Percentiles rank a stretch among this genome's conserved stretches.
Evolutionary conservation across 2,329 filamentous ascomycete genomes (phyloP).

Genomic region (Trichoderma pleuroti): DNA sequence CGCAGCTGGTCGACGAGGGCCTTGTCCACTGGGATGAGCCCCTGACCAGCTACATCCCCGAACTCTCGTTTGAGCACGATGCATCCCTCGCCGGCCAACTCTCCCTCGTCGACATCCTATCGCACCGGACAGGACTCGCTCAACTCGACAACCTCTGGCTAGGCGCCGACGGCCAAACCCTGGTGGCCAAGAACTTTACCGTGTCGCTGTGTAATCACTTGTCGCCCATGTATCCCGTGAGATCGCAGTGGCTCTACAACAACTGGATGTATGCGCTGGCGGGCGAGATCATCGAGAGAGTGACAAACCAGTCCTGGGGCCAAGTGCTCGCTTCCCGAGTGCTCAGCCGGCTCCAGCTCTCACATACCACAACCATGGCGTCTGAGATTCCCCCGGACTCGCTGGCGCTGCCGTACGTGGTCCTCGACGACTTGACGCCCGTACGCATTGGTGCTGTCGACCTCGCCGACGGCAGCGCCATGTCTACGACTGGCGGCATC

Average conservation of each 20-base stretch:
- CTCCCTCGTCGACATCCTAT: neutral
- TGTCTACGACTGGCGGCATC: neutral
- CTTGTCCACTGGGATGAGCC: neutral
- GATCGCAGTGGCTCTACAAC: neutral
- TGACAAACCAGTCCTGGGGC: neutral
- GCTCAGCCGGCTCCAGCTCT: neutral
- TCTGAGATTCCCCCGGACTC: neutral
- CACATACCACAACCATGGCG: neutral
- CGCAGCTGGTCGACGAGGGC: neutral
- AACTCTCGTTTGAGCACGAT: neutral
- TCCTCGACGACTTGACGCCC: neutral
- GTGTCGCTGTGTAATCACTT: neutral
- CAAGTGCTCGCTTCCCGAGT: neutral
- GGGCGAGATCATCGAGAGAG: neutral
- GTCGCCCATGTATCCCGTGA: neutral
- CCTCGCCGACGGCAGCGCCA: neutral
- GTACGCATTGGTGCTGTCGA: neutral
- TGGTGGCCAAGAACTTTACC: neutral
- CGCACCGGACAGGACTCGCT: neutral
- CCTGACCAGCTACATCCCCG: neutral
- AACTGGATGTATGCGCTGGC: neutral
- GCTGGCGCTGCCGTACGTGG: neutral
- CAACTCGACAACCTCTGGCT: neutral
- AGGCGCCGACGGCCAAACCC: neutral
- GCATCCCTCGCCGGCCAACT: neutral